Evolutionary conservation across 2,329 filamentous ascomycete species (phyloP), one percentile per base, ranked within the genome.

Genomic region (Alternaria burnsii): DNA sequence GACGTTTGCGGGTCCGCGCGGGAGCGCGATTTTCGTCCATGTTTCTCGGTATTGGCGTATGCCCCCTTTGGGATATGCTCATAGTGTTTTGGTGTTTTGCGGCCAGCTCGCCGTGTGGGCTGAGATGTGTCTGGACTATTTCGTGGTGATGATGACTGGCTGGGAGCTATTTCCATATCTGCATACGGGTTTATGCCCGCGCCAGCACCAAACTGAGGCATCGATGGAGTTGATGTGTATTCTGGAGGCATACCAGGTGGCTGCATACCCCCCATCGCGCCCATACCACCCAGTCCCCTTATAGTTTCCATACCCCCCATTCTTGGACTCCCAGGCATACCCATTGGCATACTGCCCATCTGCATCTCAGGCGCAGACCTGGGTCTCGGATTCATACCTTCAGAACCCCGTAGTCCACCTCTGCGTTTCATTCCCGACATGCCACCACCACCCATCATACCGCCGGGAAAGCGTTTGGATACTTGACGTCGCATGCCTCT

Each of bases 51-150:
- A 11, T 42, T 34, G 20, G 63, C 52, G 54, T 65, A 67, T 12
- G 58, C 61, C n/a, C 64, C 65, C 58, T 65, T 63, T 20, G 69
- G 62, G 12, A 69, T 55, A 11, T 54, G 52, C 34, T 64, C 61
- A 30, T 70, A 48, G 24, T 61, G 42, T 5, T 41, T 44, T 22
- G 46, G 32, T 14, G 16, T 20, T 34, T 18, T 50, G 18, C 32
- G 20, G 10, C 47, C 22, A 24, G 11, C 5, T 53, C 20, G 32
- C 30, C 54, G 55, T 16, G 54, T 14, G 11, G 42, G 16, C 50
- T 41, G 36, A 10, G 48, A 50, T 38, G 50, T 22, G 16, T 30
- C 10, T 6, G 51, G 38, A 24, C 24, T 50, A 12, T 36, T 53
- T 32, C 52, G 12, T 34, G 30, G 44, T 28, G 56, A 53, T n/a